Evolutionary conservation across 345 rosid genomes (phyloP), one percentile per base, ranked within the genome.

Genomic region (Bruguiera gymnorhiza): DNA sequence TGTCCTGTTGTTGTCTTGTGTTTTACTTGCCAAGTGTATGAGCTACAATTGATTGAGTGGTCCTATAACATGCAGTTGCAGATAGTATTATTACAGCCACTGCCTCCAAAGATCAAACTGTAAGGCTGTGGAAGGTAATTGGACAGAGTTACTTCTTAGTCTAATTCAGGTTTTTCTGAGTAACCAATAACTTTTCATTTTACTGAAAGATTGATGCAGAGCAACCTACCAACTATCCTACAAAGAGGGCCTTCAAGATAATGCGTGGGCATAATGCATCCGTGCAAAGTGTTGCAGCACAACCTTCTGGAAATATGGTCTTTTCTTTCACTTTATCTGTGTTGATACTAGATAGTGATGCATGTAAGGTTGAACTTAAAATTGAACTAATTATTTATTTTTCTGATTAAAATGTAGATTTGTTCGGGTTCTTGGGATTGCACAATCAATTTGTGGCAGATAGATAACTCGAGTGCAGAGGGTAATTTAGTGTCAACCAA

Each of bases 341-440:
- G 19, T 55, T 59, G 23, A 8, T 27, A n/a, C 31, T 30, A 10
- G 59, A 19, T 24, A 8, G 10, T 36, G 26, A 36, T 2, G 39
- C 32, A 46, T 53, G n/a, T 32, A 48, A 52, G 46, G 27, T 7
- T 62, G 26, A 39, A 39, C 57, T 34, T 73, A 51, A n/a, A 21
- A 60, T 21, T 67, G 50, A 58, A 27, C 27, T 65, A 29, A 19
- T 55, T 62, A 37, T 62, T 70, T 70, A 58, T 29, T 29, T 76
- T 57, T 58, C 62, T 63, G 61, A 48, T 36, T 53, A 56, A 19
- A 20, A 63, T 32, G 39, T 76, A 94, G 98, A 61, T 94, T 73
- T 90, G 97, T 82, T 92, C 98, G 8, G 89, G 99, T 77, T 92
- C 99, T 31, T 92, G 98, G 97, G 99, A 96, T 85, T 87, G 86